Percentiles rank a stretch among this genome's conserved stretches.
Evolutionary conservation across 176 grass and related monocot genomes (phyloP).

Genomic region (Saccharum officinarum): DNA sequence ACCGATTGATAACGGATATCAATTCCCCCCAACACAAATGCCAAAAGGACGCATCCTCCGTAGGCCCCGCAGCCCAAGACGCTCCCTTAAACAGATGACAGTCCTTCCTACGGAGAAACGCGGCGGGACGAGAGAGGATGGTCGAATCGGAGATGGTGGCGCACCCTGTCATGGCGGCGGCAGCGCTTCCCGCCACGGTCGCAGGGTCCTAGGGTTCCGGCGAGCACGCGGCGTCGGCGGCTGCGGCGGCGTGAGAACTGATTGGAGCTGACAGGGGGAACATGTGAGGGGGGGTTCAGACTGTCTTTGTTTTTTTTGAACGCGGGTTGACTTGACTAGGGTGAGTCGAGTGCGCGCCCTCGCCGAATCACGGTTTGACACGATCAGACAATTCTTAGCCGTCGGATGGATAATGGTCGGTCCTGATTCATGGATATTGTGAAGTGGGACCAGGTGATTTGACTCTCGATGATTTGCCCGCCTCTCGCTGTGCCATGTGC

Average conservation of each 20-base stretch:
- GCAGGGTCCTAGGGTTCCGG: slow-evolving; percentile 43
- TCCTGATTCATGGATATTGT: rapidly evolving
- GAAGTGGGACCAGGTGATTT: background rate
- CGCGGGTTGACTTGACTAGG: slow-evolving; percentile 24
- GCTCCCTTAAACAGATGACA: background rate
- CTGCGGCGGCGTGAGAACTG: background rate
- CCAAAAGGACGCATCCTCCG: background rate
- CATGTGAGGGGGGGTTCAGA: background rate
- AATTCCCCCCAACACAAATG: background rate
- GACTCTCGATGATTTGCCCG: background rate
- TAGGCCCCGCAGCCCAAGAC: background rate
- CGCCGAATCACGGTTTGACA: background rate
- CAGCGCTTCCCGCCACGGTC: background rate
- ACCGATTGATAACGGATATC: background rate
- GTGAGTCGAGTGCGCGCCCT: background rate
- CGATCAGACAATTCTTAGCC: background rate
- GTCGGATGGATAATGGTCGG: background rate
- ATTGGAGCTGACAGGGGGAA: background rate
- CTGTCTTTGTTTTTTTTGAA: slow-evolving; percentile 28
- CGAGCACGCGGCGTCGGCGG: slow-evolving; percentile 21
- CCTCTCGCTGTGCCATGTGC: background rate
- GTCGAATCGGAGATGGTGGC: slow-evolving; percentile 16
- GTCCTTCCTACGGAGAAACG: background rate
- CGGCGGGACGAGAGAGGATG: background rate
- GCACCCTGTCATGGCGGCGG: slow-evolving; percentile 57